Evolutionary conservation across 2,329 filamentous ascomycete genomes (phyloP), one percentile per base, ranked within the genome.

Genomic region (Aspergillus cejpii): DNA sequence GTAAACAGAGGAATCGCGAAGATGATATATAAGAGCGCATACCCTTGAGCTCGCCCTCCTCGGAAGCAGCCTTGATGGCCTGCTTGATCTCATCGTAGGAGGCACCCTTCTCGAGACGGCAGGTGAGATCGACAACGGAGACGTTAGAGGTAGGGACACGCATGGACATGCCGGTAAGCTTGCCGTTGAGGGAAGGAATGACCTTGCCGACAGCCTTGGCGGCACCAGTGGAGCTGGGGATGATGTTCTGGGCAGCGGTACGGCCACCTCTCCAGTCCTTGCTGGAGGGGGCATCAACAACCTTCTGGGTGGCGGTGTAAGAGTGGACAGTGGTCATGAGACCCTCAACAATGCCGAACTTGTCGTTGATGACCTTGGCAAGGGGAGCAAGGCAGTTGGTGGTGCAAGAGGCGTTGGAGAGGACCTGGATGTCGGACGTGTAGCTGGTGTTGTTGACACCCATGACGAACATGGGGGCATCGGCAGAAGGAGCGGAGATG

Each of bases 121-220:
- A 82, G 66, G 92, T 98, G 70, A 98, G 77, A 76, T 98, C 92
- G 68, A 98, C 92, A 72, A 97, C 92, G 63, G 92, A 98, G 73
- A 98, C 92, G 80, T 98, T 97, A 80, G 87, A 75, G 61, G 92
- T 97, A 61, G 92, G 92, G 49, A 98, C 91, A 85, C 92, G 92
- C 86, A 98, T 92, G 66, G 92, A 81, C 92, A 98, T 97, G 78
- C 92, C 92, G 59, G 92, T 98, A 60, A 97, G 88, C 85, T 98
- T 98, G 82, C 92, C 92, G 78, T 97, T 97, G 61, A 98, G 84
- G 62, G 81, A 77, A 63, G 92, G 92, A 67, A 97, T 97, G 79
- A 97, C 92, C 85, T 98, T 98, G 78, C 92, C 92, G 77, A 98
- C 92, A 70, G 92, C 92, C 88, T 98, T 98, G 72, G 92, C 92